phyloP scores from a whole-genome alignment of 2,329 filamentous ascomycete species.

The Fonsecaea nubica region DNA sequence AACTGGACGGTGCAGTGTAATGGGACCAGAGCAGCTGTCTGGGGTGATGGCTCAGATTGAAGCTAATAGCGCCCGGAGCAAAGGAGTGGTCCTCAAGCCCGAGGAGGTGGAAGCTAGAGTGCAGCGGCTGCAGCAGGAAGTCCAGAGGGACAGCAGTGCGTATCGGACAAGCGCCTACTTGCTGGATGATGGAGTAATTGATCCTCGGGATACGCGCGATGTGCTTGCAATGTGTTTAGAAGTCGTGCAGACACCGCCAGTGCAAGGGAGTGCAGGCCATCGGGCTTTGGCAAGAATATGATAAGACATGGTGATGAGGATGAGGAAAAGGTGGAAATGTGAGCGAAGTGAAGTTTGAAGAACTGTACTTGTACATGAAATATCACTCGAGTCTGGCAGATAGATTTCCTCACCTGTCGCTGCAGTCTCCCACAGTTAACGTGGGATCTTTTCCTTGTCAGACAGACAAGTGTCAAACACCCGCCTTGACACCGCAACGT shows the following conservation, averaged over 20 bases:
- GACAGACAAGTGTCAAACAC: not conserved
- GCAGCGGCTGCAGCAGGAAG: constrained; percentile 41
- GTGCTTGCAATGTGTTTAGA: constrained; percentile 49
- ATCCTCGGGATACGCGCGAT: constrained; percentile 49
- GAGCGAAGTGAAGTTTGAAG: not conserved
- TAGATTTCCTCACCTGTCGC: not conserved
- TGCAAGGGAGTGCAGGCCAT: constrained; percentile 42
- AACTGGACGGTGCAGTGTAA: constrained; percentile 50
- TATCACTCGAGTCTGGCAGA: not conserved
- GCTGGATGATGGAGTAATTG: constrained; percentile 49
- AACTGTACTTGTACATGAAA: not conserved
- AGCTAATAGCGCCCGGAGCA: constrained; percentile 40
- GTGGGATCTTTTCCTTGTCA: not conserved
- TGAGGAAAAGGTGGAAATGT: not conserved
- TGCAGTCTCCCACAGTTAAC: not conserved
- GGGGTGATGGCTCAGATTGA: constrained; percentile 51
- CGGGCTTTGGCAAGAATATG: constrained; percentile 40
- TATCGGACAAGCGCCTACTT: constrained; percentile 46
- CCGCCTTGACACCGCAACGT: no score
- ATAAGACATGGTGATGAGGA: not conserved
- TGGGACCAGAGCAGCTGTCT: constrained; percentile 51
- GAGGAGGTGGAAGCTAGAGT: constrained; percentile 42
- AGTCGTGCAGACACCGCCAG: constrained; percentile 41
- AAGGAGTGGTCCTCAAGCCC: constrained; percentile 38
- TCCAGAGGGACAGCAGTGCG: constrained; percentile 45